phyloP scores from a whole-genome alignment of 1,139 yeast species.

The Yamadazyma mexicana region DNA sequence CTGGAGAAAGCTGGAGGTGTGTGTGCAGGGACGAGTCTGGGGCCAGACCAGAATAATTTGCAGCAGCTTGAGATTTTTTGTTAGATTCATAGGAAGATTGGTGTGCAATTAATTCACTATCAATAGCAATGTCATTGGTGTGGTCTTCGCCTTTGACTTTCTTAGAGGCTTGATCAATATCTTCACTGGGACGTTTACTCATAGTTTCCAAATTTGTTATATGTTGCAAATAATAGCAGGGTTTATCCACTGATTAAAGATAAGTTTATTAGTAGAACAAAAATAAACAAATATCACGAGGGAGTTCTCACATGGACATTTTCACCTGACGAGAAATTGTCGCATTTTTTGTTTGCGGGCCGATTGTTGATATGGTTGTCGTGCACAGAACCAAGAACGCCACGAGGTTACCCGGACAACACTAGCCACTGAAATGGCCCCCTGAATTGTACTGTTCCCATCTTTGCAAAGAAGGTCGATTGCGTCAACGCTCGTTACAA shows the following conservation, averaged over 20 bases:
- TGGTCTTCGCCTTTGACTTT: slow-evolving; percentile 1
- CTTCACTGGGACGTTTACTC: slow-evolving; percentile 16
- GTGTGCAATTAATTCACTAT: slow-evolving; percentile 49
- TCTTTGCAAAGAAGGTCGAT: too few relatives aligned
- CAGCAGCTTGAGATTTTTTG: slow-evolving; percentile 3
- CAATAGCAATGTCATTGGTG: slow-evolving; percentile 27
- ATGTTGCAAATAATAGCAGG: too few relatives aligned
- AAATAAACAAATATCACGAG: slow-evolving; percentile 11
- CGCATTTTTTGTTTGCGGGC: background rate
- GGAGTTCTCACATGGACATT: slow-evolving; percentile 12
- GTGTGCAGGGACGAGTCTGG: background rate
- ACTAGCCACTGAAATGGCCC: too few relatives aligned
- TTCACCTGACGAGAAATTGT: slow-evolving; percentile 14
- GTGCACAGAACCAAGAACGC: background rate
- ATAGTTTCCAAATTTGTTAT: slow-evolving; percentile 5
- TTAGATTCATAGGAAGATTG: slow-evolving; percentile 32
- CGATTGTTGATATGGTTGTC: background rate
- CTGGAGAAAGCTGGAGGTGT: background rate
- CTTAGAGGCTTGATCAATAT: slow-evolving; percentile 3
- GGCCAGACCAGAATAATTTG: slow-evolving; percentile 1
- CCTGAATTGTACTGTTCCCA: too few relatives aligned
- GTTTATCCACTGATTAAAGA: too few relatives aligned
- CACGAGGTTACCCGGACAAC: background rate
- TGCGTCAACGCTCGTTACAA: too few relatives aligned
- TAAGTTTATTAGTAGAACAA: background rate